phyloP scores from a whole-genome alignment of 2,329 filamentous ascomycete species.

The Aspergillus fructus region DNA sequence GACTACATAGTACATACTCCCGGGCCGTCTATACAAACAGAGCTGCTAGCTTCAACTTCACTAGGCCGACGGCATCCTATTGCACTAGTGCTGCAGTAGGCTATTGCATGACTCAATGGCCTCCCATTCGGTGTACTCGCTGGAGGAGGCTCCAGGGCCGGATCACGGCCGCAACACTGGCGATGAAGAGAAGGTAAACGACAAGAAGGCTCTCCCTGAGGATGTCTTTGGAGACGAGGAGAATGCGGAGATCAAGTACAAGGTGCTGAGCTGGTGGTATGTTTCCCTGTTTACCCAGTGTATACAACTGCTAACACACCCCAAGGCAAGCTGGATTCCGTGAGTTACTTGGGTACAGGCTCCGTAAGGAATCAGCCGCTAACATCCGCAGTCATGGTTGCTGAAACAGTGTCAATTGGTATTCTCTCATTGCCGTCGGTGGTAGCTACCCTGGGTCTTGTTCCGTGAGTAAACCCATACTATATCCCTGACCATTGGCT shows the following conservation, averaged over 20 bases:
- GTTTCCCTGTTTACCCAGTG: not conserved
- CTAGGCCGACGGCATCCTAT: no score
- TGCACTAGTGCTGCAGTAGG: no score
- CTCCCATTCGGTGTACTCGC: not conserved
- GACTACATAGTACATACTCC: no score
- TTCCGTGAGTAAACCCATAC: constrained; percentile 40
- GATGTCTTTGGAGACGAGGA: constrained; percentile 44
- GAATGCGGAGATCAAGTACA: constrained; percentile 49
- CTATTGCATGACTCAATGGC: not conserved
- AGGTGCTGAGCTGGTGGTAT: constrained; percentile 50
- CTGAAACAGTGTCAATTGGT: constrained; percentile 60
- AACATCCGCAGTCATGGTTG: constrained; percentile 49
- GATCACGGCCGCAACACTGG: not conserved
- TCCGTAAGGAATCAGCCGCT: no score
- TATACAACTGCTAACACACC: constrained; percentile 28
- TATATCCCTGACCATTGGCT: not conserved
- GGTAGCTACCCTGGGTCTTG: constrained; percentile 53
- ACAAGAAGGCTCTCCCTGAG: constrained; percentile 21
- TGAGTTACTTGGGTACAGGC: not conserved
- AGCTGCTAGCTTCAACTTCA: no score
- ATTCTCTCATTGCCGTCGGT: constrained; percentile 56
- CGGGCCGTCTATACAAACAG: no score
- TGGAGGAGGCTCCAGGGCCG: not conserved
- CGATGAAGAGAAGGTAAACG: constrained; percentile 12
- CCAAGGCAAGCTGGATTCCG: constrained; percentile 42